Evolutionary conservation across 2,329 filamentous ascomycete genomes (phyloP), one percentile per base, ranked within the genome.

Genomic region (Colletotrichum tropicale): DNA sequence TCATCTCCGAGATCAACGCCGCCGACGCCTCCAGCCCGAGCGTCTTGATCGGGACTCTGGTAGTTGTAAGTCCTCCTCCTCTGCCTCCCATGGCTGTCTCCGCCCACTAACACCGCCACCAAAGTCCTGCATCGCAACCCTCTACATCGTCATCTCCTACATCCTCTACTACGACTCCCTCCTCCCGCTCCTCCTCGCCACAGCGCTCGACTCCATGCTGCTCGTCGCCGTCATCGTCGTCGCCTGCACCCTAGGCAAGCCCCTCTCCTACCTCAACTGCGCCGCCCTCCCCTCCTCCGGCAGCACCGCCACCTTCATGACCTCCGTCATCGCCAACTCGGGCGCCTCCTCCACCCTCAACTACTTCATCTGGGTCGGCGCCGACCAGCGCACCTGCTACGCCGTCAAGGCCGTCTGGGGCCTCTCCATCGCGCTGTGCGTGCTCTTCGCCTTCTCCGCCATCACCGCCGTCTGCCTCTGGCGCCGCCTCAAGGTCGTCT

Each of bases 331-430:
- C 77, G 83, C 84, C 80, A 85, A 89, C 78, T 81, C 84, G 72
- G 84, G 86, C 74, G 79, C 80, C 72, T 77, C 81, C n/a, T 80
- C 80, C 71, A 76, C 79, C 65, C 71, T 82, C 38, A 85, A 85
- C 77, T 88, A 87, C 80, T 83, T 88, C 68, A 82, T 86, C 60
- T 90, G 90, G 84, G 87, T 89, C 26, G 87, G 88, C 70, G 86
- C 87, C 6, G 88, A 88, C 79, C 88, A 88, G 83, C 84, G 90
- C 21, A 94, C 94, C 71, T 98, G 96, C 87, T 92, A 93, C 81
- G 93, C 97, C 87, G 92, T 96, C 83, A 98, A 98, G 89, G 91
- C 94, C 18, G 91, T 97, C 78, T 98, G 96, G 96, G 96, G 95
- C 1, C 85, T 98, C 76, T 91, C 92, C 83, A 96, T 98, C 84